Conservation (phyloP, 305 asterid species). For the Stenogyne calaminthoides region DNA sequence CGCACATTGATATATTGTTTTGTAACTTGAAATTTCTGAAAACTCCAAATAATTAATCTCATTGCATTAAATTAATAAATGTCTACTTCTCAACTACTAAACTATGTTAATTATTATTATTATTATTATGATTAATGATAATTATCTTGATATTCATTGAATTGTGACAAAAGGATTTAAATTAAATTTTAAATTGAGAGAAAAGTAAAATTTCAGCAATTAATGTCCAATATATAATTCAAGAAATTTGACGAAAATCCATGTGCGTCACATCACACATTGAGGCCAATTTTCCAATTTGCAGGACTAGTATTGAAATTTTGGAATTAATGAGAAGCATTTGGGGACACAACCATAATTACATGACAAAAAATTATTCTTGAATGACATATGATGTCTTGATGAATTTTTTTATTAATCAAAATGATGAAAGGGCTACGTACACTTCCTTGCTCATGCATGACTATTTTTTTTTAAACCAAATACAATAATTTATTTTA, state of each 20-base stretch:
- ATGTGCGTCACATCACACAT: neutral
- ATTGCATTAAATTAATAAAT: too few relatives aligned
- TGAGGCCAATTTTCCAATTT: neutral
- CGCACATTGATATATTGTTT: neutral
- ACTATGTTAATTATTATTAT: too few relatives aligned
- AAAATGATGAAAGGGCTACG: neutral
- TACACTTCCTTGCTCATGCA: neutral
- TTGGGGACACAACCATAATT: constrained; percentile 1
- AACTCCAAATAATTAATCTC: neutral
- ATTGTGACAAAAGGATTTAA: too few relatives aligned
- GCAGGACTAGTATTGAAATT: neutral
- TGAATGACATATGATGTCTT: neutral
- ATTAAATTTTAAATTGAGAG: too few relatives aligned
- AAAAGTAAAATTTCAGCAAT: too few relatives aligned
- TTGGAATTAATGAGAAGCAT: neutral
- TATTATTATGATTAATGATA: too few relatives aligned
- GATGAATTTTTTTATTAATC: neutral
- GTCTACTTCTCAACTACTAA: too few relatives aligned
- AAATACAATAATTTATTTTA: neutral
- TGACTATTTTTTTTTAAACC: neutral
- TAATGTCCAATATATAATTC: neutral
- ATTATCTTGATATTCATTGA: too few relatives aligned
- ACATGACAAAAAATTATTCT: neutral
- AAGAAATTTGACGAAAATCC: neutral
- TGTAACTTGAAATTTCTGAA: neutral